phyloP scores from a whole-genome alignment of 1,139 yeast species.

The Oligophagozyma castellii region DNA sequence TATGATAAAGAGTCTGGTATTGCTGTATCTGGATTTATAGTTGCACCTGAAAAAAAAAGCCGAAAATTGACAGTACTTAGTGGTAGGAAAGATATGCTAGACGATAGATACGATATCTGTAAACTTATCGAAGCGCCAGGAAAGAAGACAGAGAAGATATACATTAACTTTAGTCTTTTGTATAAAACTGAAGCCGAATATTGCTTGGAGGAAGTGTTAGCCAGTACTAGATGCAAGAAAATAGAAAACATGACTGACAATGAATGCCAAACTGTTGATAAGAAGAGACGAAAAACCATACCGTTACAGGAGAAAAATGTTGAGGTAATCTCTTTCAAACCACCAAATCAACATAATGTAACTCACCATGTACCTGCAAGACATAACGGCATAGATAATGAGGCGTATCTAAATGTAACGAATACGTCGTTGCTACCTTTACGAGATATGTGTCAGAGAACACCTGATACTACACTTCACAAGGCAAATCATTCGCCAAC shows the following conservation, averaged over 20 bases:
- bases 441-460: constrained; percentile 10
- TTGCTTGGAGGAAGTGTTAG: constrained; percentile 49
- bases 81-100: not conserved
- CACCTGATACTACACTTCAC: constrained; percentile 4
- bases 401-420: constrained; percentile 4
- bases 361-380: constrained; percentile 3
- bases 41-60: constrained; percentile 14
- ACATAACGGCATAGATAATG: constrained; percentile 1
- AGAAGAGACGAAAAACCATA: constrained; percentile 1
- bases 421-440: constrained; percentile 20
- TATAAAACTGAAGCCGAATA: constrained; percentile 37
- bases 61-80: not conserved
- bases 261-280: not conserved
- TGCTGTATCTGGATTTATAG: constrained; percentile 6
- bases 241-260: not conserved
- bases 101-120: constrained; percentile 13
- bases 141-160: constrained; percentile 48
- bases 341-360: constrained; percentile 3
- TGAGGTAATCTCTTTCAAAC: too few species aligned
- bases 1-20: not conserved
- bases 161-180: constrained; percentile 45
- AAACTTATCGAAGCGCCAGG: constrained; percentile 41
- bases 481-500: constrained; percentile 50
- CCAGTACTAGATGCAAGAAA: constrained; percentile 21
- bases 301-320: constrained; percentile 1